A percentile compares a stretch with the other conserved stretches of the same genome.
Evolutionary conservation across 2,329 filamentous ascomycete genomes (phyloP).

Genomic region (Fusarium nodosum): DNA sequence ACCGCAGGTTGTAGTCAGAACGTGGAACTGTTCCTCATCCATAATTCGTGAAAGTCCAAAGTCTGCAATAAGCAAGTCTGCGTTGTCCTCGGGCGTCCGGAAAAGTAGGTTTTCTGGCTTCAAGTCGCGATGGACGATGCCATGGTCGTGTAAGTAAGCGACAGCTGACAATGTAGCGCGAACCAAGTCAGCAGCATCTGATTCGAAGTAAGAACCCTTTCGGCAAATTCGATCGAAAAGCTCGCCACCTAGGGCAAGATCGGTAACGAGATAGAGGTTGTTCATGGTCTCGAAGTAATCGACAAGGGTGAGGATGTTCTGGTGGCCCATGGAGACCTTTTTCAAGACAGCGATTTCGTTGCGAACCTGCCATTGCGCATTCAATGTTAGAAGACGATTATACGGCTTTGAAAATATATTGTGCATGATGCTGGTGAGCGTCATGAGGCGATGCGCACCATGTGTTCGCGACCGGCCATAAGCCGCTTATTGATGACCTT

Average conservation of each 20-base stretch:
- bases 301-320: conserved; percentile 96
- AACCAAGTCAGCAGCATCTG: conserved; percentile 94
- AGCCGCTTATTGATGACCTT: conserved; percentile 99
- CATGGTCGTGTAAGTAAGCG: conserved; percentile 97
- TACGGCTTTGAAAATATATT: not conserved
- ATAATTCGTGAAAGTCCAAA: conserved; percentile 97
- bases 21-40: conserved; percentile 99
- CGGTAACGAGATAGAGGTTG: conserved; percentile 97
- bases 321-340: conserved; percentile 98
- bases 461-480: conserved; percentile 97
- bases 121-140: conserved; percentile 96
- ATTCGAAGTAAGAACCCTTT: conserved; percentile 98
- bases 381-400: conserved; percentile 28
- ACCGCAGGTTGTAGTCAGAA: conserved; percentile 96
- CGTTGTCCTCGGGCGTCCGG: conserved; percentile 96
- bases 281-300: conserved; percentile 99
- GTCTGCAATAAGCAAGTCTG: conserved; percentile 95
- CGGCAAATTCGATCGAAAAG: conserved; percentile 98
- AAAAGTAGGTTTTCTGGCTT: conserved; percentile 98
- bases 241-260: conserved; percentile 95
- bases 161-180: conserved; percentile 96
- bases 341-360: conserved; percentile 99
- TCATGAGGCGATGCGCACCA: conserved; percentile 70
- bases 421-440: not conserved
- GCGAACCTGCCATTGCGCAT: conserved; percentile 73